A percentile compares a stretch with the other conserved stretches of the same genome.
Evolutionary conservation across 2,329 filamentous ascomycete genomes (phyloP).

Genomic region (Epichloe elymi): DNA sequence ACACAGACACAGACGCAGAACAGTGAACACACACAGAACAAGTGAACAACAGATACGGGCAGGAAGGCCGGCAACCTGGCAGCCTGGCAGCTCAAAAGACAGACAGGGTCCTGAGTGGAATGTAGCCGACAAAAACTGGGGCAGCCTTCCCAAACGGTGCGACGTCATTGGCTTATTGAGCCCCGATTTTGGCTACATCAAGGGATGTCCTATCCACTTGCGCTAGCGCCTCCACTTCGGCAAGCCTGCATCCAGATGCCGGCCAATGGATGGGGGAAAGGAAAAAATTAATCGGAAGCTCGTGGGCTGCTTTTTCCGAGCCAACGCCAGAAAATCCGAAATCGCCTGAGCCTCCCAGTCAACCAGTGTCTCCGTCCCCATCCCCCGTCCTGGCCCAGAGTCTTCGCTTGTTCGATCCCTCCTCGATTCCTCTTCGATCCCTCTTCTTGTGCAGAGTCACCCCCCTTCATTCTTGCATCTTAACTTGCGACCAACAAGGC

Average conservation of each 20-base stretch:
- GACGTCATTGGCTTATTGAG: slow-evolving; percentile 2
- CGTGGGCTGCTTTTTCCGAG: slow-evolving; percentile 16
- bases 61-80: too few relatives aligned
- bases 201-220: slow-evolving; percentile 15
- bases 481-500: not conserved
- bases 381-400: slow-evolving; percentile 5
- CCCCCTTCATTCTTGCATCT: slow-evolving; percentile 1
- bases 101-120: slow-evolving; percentile 6
- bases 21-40: too few relatives aligned
- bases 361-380: slow-evolving; percentile 7
- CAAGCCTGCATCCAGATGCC: slow-evolving; percentile 20
- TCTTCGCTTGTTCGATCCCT: not conserved
- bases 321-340: slow-evolving; percentile 13
- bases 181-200: slow-evolving; percentile 7
- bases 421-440: not conserved
- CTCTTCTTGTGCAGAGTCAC: not conserved
- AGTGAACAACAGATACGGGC: too few relatives aligned
- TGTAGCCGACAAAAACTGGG: slow-evolving; percentile 3
- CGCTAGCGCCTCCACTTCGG: slow-evolving; percentile 21
- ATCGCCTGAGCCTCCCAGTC: slow-evolving; percentile 10
- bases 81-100: not conserved
- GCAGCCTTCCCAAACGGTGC: not conserved
- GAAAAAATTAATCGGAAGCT: slow-evolving; percentile 24
- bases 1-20: too few relatives aligned
- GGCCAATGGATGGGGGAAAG: slow-evolving; percentile 23